These are phyloP conservation scores for Eucalyptus decipiens DNA, from an alignment of 345 rosid genomes.

Conservation along the genomic window DNA sequence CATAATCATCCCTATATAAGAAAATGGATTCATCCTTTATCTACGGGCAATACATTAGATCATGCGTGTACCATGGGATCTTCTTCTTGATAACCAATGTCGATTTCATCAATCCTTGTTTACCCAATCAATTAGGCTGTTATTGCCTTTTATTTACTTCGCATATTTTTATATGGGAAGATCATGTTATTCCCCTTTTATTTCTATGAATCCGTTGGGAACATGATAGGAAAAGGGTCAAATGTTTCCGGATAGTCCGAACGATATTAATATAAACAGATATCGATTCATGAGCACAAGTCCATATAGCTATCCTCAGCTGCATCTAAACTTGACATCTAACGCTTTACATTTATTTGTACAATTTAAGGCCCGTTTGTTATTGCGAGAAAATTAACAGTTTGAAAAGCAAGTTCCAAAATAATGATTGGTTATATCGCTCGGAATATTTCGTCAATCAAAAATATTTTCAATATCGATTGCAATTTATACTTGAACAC, in stretches of 20 bases:
- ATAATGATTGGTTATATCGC: neutral
- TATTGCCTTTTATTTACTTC: neutral
- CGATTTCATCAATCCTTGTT: neutral
- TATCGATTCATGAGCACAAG: neutral
- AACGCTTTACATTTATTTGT: neutral
- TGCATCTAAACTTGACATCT: neutral
- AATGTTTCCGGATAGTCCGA: neutral
- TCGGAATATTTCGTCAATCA: neutral
- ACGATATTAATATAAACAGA: neutral
- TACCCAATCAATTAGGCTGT: neutral
- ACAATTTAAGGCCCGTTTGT: neutral
- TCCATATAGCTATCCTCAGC: neutral
- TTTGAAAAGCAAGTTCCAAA: neutral
- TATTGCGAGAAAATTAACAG: neutral
- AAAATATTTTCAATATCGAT: neutral
- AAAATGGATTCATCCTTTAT: neutral
- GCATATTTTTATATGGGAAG: neutral
- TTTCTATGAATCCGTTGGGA: neutral
- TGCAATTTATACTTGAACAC: fast-evolving
- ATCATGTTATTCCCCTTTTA: neutral
- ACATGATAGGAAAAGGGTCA: neutral
- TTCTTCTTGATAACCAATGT: neutral
- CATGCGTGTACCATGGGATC: neutral
- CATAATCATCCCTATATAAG: neutral
- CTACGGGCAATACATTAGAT: neutral